A percentile compares a stretch with the other conserved stretches of the same genome.
Evolutionary conservation across 768 basidiomycete species (phyloP).

Genomic region (Trametes cubensis): DNA sequence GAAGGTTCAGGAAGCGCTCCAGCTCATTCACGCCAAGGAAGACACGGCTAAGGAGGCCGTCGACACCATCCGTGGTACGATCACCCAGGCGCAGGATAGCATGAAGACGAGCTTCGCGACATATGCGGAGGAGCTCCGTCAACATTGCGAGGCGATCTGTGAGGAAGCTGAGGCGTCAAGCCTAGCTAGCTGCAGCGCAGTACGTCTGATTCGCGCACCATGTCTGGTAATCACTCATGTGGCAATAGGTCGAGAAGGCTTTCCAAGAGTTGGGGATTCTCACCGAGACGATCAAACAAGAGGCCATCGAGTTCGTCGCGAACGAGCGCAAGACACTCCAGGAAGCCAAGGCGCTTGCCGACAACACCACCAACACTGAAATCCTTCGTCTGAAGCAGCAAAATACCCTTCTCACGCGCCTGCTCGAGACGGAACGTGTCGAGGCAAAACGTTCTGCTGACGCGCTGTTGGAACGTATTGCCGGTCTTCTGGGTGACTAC

Average conservation of each 20-base stretch:
- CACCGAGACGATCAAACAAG: constrained; percentile 60
- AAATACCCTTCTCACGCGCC: constrained; percentile 61
- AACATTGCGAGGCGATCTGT: constrained; percentile 51
- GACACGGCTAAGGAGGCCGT: constrained; percentile 56
- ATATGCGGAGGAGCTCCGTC: constrained; percentile 60
- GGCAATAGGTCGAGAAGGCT: constrained; percentile 52
- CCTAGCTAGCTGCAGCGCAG: constrained; percentile 48
- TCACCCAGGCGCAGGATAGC: constrained; percentile 55
- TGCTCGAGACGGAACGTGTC: constrained; percentile 67
- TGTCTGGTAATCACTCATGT: neutral
- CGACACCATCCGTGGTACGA: constrained; percentile 45
- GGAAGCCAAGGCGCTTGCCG: constrained; percentile 52
- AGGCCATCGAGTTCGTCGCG: constrained; percentile 58
- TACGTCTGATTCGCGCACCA: constrained; percentile 29
- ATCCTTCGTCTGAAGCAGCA: constrained; percentile 67
- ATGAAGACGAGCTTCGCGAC: constrained; percentile 53
- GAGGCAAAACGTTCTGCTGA: constrained; percentile 71
- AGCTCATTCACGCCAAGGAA: constrained; percentile 59
- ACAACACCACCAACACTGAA: constrained; percentile 52
- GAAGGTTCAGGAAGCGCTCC: constrained; percentile 53
- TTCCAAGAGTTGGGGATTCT: constrained; percentile 60
- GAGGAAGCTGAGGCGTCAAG: constrained; percentile 48
- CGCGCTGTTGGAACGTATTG: constrained; percentile 75
- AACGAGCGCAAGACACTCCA: constrained; percentile 53
- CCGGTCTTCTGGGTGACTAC: constrained; percentile 71